phyloP scores from a whole-genome alignment of 139 green algal species.

The Tetradesmus lagerheimii region DNA sequence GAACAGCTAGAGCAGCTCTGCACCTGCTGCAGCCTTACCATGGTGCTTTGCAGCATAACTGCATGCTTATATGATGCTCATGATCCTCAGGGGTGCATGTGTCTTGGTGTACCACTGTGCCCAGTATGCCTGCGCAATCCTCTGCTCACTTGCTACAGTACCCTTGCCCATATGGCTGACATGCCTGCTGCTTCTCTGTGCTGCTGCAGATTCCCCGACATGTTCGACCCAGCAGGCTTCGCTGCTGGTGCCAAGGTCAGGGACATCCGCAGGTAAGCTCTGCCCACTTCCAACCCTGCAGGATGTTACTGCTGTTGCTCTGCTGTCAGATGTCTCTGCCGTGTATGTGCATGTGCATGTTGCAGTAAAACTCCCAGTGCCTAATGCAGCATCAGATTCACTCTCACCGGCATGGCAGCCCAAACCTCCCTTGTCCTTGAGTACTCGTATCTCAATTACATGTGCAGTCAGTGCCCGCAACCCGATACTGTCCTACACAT shows the following conservation, averaged over 20 bases:
- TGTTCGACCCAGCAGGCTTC: constrained; percentile 41
- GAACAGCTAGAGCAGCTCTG: neutral
- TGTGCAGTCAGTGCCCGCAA: too few species aligned
- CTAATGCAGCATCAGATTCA: too few species aligned
- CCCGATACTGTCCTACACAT: too few species aligned
- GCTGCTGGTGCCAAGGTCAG: constrained; percentile 17
- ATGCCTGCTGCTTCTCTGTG: constrained; percentile 18
- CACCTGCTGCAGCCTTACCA: neutral
- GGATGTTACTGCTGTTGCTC: constrained; percentile 19
- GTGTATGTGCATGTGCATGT: too few species aligned
- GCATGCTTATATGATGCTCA: too few species aligned
- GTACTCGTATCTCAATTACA: too few species aligned
- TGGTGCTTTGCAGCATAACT: too few species aligned
- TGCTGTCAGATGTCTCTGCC: too few species aligned
- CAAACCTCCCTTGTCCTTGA: too few species aligned
- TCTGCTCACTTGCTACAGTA: neutral
- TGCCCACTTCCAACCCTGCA: neutral
- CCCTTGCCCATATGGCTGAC: neutral
- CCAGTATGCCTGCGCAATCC: neutral
- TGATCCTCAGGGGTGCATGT: neutral
- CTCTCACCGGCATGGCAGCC: too few species aligned
- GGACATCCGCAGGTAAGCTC: constrained; percentile 15
- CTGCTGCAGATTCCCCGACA: constrained; percentile 29
- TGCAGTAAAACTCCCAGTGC: too few species aligned
- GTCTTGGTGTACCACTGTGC: neutral